These are phyloP conservation scores for Clavulina sp. DNA, from an alignment of 768 basidiomycete species.

Conservation along the genomic window DNA sequence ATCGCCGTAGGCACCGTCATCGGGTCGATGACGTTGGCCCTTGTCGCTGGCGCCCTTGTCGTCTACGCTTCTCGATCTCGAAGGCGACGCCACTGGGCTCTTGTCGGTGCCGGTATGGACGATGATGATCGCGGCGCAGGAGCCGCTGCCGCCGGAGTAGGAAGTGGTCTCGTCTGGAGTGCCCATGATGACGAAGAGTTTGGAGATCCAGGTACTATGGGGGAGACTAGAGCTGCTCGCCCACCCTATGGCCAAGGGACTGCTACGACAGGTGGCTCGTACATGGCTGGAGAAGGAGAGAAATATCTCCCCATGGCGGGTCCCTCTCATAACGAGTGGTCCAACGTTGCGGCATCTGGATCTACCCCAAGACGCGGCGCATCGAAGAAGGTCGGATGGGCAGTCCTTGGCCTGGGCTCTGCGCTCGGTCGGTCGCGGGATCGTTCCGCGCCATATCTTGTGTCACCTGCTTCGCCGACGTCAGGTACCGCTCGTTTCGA, in stretches of 20 bases:
- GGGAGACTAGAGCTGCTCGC: not conserved
- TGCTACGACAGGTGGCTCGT: not conserved
- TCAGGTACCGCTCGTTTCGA: constrained; percentile 12
- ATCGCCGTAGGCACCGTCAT: constrained; percentile 48
- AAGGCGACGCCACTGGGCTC: not conserved
- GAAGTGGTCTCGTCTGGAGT: not conserved
- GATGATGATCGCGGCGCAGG: not conserved
- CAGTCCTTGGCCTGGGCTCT: not conserved
- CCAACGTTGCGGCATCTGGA: no score
- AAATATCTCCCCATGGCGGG: not conserved
- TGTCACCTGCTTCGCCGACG: no score
- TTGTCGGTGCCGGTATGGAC: not conserved
- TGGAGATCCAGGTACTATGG: not conserved
- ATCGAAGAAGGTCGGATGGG: not conserved
- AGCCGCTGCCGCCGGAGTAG: not conserved
- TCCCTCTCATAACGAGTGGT: no score
- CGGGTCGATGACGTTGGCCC: constrained; percentile 33
- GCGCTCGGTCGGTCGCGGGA: not conserved
- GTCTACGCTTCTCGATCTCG: constrained; percentile 17
- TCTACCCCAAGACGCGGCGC: not conserved
- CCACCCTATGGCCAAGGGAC: not conserved
- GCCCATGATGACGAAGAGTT: not conserved
- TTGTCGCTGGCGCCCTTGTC: constrained; percentile 27
- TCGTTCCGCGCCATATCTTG: not conserved
- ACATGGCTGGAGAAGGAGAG: not conserved